Percentiles rank a stretch among this genome's conserved stretches.
Conservation (phyloP, 2,329 filamentous ascomycete genomes). For the Exserohilum turcica region DNA sequence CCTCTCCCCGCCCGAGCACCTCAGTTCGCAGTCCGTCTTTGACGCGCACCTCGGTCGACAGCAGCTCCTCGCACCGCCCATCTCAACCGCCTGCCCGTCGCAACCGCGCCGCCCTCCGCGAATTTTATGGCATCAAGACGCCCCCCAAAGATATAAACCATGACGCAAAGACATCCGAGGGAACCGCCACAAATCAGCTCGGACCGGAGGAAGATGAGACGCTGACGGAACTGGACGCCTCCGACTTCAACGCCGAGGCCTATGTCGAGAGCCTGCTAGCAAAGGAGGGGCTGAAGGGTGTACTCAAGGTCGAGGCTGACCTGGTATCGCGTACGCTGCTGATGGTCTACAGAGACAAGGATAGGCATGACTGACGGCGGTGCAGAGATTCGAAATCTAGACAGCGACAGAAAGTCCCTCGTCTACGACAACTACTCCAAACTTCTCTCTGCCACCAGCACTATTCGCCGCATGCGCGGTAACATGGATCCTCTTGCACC, state of each 20-base stretch:
- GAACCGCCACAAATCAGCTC: conserved; percentile 37
- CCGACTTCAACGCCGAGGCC: conserved; percentile 72
- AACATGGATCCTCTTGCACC: conserved; percentile 81
- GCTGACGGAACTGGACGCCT: conserved; percentile 70
- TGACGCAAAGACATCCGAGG: conserved; percentile 40
- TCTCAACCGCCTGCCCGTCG: conserved; percentile 58
- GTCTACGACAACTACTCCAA: conserved; percentile 99
- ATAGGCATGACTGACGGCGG: background rate
- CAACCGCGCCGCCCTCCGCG: conserved; percentile 85
- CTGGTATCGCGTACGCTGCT: conserved; percentile 59
- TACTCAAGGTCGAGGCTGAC: conserved; percentile 72
- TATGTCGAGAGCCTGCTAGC: conserved; percentile 68
- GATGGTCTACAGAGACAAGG: background rate
- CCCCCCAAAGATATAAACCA: conserved; percentile 38
- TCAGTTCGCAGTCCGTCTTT: conserved; percentile 70
- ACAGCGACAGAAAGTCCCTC: conserved; percentile 94
- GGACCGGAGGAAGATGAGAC: conserved; percentile 61
- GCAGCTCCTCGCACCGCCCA: conserved; percentile 23
- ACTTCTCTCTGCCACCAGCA: conserved; percentile 93
- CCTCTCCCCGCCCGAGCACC: conserved; percentile 64
- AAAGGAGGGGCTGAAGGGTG: conserved; percentile 68
- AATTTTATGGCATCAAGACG: conserved; percentile 86
- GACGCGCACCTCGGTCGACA: conserved; percentile 74
- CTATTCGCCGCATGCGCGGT: conserved; percentile 84
- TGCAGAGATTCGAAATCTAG: conserved; percentile 80